phyloP scores from a whole-genome alignment of 2,329 filamentous ascomycete species.

The Thyridium curvatum region DNA sequence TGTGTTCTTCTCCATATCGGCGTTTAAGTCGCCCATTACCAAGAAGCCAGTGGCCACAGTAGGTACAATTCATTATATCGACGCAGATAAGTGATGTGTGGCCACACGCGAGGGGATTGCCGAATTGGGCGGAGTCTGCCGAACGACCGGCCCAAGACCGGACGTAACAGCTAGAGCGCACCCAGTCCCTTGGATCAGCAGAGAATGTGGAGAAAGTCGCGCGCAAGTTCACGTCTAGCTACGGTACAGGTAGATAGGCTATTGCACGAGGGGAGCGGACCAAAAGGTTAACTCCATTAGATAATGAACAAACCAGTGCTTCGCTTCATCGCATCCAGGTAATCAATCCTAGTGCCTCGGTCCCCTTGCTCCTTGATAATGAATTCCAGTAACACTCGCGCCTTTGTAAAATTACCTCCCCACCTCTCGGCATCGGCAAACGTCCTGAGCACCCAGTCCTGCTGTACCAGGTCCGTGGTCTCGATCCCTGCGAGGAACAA shows the following conservation, averaged over 20 bases:
- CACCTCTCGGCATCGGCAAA: slow-evolving; percentile 11
- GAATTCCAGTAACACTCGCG: slow-evolving; percentile 10
- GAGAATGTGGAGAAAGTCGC: too few relatives aligned
- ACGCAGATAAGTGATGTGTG: too few relatives aligned
- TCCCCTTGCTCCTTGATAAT: slow-evolving; percentile 10
- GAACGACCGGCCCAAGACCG: too few relatives aligned
- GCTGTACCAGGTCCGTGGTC: slow-evolving; percentile 12
- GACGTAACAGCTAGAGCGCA: too few relatives aligned
- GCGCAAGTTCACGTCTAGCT: too few relatives aligned
- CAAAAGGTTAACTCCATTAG: slow-evolving; percentile 2
- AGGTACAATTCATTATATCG: too few relatives aligned
- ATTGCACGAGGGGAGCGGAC: too few relatives aligned
- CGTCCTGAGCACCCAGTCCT: slow-evolving; percentile 9
- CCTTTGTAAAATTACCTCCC: slow-evolving; percentile 13
- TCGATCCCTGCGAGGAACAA: slow-evolving; percentile 15
- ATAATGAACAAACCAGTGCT: slow-evolving; percentile 10
- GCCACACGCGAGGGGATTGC: too few relatives aligned
- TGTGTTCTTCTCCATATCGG: background rate
- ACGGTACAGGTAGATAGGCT: too few relatives aligned
- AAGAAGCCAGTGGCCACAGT: too few relatives aligned
- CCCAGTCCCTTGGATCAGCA: too few relatives aligned
- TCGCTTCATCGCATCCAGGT: slow-evolving; percentile 12
- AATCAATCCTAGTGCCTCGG: slow-evolving; percentile 10
- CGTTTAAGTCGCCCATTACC: background rate
- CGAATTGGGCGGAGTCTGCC: too few relatives aligned